phyloP scores from a whole-genome alignment of 1,284 basidiomycete species.

The Ceratobasidium sp. region DNA sequence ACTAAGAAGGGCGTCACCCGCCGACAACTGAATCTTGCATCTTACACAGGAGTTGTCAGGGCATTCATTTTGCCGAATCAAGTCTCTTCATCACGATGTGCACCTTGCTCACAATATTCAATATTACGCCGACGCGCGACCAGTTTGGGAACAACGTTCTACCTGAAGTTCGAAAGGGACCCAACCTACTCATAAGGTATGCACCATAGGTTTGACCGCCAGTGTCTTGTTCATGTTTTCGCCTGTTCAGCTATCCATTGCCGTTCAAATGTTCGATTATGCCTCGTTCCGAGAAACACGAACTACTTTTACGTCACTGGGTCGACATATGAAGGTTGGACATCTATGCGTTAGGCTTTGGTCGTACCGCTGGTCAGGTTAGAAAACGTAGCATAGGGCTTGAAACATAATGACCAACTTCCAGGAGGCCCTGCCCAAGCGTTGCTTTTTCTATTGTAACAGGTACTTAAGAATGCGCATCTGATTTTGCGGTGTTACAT shows the following conservation, averaged over 20 bases:
- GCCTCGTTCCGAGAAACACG: conserved; percentile 6
- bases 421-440: too few relatives aligned
- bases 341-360: too few relatives aligned
- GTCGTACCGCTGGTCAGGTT: too few relatives aligned
- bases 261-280: conserved; percentile 6
- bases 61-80: conserved; percentile 16
- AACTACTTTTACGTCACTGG: conserved; percentile 2
- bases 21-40: neutral
- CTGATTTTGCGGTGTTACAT: too few relatives aligned
- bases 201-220: neutral
- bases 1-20: neutral
- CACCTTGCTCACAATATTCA: conserved; percentile 6
- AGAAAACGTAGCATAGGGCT: too few relatives aligned
- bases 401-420: too few relatives aligned
- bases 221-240: neutral
- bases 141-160: neutral
- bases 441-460: too few relatives aligned
- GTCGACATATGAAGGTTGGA: neutral
- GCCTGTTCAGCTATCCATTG: neutral
- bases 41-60: conserved; percentile 8
- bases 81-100: conserved; percentile 12
- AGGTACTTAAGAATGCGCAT: too few relatives aligned
- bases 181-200: conserved; percentile 7
- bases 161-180: neutral
- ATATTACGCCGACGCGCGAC: conserved; percentile 6